Conservation (phyloP, 2,329 filamentous ascomycete species). For the Incumbomyces delicatus region DNA sequence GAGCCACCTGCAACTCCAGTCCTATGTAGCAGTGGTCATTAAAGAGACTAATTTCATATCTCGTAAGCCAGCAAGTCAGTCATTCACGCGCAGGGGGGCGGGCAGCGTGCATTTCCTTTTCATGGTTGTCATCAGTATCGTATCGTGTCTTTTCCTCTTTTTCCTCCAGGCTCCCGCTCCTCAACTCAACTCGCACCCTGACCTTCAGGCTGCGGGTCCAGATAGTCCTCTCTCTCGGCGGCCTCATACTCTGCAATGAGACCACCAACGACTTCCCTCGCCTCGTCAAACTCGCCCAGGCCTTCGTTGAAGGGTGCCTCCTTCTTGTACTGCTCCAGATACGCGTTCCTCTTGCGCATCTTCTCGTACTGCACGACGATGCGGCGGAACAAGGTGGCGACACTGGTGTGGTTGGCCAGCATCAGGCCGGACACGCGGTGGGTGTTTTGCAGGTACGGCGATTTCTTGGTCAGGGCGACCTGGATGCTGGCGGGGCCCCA, state of each 20-base stretch:
- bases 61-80: too few relatives aligned
- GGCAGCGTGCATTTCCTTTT: too few relatives aligned
- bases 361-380: constrained; percentile 88
- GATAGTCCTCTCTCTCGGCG: constrained; percentile 80
- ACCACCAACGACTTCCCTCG: constrained; percentile 81
- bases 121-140: neutral
- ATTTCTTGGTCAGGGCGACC: constrained; percentile 91
- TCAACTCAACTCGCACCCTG: too few relatives aligned
- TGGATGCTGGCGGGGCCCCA: constrained; percentile 98
- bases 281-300: constrained; percentile 88
- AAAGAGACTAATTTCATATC: too few relatives aligned
- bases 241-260: constrained; percentile 92
- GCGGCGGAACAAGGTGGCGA: constrained; percentile 90
- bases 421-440: constrained; percentile 93
- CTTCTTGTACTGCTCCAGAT: constrained; percentile 92
- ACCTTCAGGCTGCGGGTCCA: constrained; percentile 48
- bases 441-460: constrained; percentile 87
- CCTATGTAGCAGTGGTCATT: too few relatives aligned
- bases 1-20: too few relatives aligned
- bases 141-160: neutral
- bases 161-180: neutral
- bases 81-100: too few relatives aligned
- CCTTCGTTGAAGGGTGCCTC: constrained; percentile 89
- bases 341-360: constrained; percentile 92
- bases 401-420: constrained; percentile 96